These are phyloP conservation scores for Fonsecaea erecta DNA, from an alignment of 2,329 filamentous ascomycete species.

Conservation along the genomic window DNA sequence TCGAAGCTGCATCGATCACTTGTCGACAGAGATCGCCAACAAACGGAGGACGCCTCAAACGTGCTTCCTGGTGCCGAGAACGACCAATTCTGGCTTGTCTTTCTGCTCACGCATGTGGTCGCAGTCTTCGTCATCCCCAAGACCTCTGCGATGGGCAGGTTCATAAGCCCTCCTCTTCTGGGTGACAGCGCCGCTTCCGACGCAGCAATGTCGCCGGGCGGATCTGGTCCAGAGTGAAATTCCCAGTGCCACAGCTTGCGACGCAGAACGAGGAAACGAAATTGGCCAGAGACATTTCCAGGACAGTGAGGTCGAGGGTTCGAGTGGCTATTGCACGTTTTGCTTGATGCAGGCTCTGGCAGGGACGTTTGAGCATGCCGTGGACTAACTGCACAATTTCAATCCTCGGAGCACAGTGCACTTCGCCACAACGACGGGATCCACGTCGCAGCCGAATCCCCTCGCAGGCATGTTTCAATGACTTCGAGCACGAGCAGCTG, in stretches of 20 bases:
- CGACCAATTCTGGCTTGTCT: constrained; percentile 89
- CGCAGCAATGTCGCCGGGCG: constrained; percentile 76
- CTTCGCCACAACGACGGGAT: too few relatives aligned
- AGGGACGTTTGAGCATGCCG: constrained; percentile 91
- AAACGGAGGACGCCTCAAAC: too few relatives aligned
- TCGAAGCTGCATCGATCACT: too few relatives aligned
- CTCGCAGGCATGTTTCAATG: too few relatives aligned
- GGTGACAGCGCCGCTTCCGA: constrained; percentile 82
- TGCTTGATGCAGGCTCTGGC: constrained; percentile 90
- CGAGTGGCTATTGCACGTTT: constrained; percentile 82
- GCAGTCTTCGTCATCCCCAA: constrained; percentile 83
- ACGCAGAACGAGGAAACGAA: too few relatives aligned
- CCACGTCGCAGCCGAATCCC: too few relatives aligned
- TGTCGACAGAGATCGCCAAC: too few relatives aligned
- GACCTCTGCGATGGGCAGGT: constrained; percentile 85
- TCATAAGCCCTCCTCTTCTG: constrained; percentile 85
- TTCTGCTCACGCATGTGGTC: constrained; percentile 71
- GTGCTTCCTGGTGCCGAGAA: constrained; percentile 91
- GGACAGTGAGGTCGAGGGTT: constrained; percentile 76
- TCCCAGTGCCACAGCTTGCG: too few relatives aligned
- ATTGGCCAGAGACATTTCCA: constrained; percentile 91
- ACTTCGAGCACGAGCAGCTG: too few relatives aligned
- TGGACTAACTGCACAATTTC: constrained; percentile 89
- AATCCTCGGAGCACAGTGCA: constrained; percentile 93
- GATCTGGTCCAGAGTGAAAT: constrained; percentile 62